A percentile compares a stretch with the other conserved stretches of the same genome.
phyloP scores from a whole-genome alignment of 2,329 filamentous ascomycete species.

The Fusarium camptoceras region DNA sequence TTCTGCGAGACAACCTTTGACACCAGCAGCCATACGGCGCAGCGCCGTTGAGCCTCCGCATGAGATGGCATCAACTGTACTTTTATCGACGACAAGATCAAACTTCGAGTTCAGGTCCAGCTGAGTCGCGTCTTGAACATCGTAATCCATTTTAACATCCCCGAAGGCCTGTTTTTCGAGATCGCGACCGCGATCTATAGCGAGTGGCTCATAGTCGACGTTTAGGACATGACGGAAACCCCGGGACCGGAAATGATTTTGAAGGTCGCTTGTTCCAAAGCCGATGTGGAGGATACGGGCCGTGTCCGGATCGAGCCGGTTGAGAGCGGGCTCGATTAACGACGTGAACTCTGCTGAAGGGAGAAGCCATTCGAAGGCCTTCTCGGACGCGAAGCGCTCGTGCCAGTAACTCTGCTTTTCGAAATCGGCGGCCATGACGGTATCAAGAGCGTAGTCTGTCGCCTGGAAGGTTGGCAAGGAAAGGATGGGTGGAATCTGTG shows the following conservation, averaged over 20 bases:
- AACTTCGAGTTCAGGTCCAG: constrained; percentile 49
- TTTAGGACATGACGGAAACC: constrained; percentile 61
- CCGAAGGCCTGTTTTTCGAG: constrained; percentile 58
- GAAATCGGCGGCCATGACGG: constrained; percentile 53
- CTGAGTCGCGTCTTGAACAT: constrained; percentile 59
- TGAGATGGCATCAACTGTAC: constrained; percentile 61
- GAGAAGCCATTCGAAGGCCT: constrained; percentile 61
- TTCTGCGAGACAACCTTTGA: constrained; percentile 52
- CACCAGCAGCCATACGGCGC: constrained; percentile 53
- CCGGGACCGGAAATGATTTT: constrained; percentile 58
- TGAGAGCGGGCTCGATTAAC: constrained; percentile 55
- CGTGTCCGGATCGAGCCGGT: constrained; percentile 38
- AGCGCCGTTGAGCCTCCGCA: constrained; percentile 57
- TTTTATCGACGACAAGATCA: constrained; percentile 62
- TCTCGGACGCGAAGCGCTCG: constrained; percentile 58
- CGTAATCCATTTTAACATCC: constrained; percentile 58
- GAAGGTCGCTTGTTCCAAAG: constrained; percentile 63
- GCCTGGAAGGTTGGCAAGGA: constrained; percentile 26
- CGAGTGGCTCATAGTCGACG: constrained; percentile 63
- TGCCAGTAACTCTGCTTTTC: constrained; percentile 65
- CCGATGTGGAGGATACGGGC: constrained; percentile 60
- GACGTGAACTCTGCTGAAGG: constrained; percentile 56
- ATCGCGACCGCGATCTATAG: constrained; percentile 56
- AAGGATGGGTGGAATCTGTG: constrained; percentile 39
- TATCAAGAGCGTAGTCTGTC: constrained; percentile 17